A percentile compares a stretch with the other conserved stretches of the same genome.
Conservation (phyloP, 495 filamentous ascomycete species). For the Aspergillus carlsbadensis region DNA sequence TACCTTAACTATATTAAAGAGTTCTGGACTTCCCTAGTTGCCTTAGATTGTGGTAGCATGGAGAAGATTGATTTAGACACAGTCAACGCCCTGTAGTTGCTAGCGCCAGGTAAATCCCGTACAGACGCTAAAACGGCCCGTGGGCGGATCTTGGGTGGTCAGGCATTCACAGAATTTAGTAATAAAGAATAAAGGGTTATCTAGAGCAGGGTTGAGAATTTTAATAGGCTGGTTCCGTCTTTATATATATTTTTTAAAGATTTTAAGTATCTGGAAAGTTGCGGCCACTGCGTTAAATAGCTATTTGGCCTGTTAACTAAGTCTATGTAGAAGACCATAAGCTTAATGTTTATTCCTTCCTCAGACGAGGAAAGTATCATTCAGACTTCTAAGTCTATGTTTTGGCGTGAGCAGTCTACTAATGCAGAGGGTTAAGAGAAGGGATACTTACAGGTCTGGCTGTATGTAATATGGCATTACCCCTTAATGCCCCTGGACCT, state of each 20-base stretch:
- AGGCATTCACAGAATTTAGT: constrained; percentile 29
- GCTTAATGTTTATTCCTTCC: not conserved
- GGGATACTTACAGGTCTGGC: constrained; percentile 27
- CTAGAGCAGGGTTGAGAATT: constrained; percentile 15
- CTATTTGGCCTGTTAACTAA: constrained; percentile 12
- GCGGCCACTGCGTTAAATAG: constrained; percentile 27
- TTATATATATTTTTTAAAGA: constrained; percentile 39
- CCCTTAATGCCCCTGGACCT: constrained; percentile 21
- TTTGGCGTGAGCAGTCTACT: constrained; percentile 1
- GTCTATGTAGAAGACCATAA: constrained; percentile 16
- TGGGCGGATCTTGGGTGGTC: constrained; percentile 13
- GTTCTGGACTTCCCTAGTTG: constrained; percentile 8
- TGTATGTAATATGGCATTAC: constrained; percentile 30
- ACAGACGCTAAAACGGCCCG: constrained; percentile 5
- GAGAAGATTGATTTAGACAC: constrained; percentile 1
- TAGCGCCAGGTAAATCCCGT: constrained; percentile 20
- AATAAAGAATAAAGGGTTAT: constrained; percentile 24
- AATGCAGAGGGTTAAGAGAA: constrained; percentile 14
- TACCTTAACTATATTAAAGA: constrained; percentile 3
- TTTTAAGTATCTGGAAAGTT: constrained; percentile 29
- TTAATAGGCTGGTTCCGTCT: constrained; percentile 28
- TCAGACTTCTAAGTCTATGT: constrained; percentile 26
- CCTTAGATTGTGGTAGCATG: not conserved
- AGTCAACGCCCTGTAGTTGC: constrained; percentile 17
- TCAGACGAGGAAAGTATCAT: constrained; percentile 16